phyloP scores from a whole-genome alignment of 768 basidiomycete genomes.

The Multifurca ochricompacta region DNA sequence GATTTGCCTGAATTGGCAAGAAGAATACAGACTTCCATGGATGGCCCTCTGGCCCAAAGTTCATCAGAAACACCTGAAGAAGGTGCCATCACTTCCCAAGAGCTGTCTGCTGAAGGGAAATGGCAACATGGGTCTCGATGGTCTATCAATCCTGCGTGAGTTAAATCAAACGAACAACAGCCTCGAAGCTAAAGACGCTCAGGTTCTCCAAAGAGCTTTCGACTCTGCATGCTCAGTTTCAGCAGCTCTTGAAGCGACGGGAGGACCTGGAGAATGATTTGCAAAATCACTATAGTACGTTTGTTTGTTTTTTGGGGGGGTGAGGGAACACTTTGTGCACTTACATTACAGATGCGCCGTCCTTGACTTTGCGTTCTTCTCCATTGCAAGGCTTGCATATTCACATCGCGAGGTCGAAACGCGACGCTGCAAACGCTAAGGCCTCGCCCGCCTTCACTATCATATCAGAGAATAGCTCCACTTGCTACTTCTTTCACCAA shows the following conservation, averaged over 20 bases:
- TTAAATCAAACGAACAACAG: background rate
- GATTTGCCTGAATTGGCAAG: constrained; percentile 45
- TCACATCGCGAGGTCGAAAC: constrained; percentile 58
- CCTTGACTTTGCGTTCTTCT: constrained; percentile 63
- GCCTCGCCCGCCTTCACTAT: constrained; percentile 43
- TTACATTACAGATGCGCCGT: constrained; percentile 48
- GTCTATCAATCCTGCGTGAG: constrained; percentile 62
- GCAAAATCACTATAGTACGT: constrained; percentile 47
- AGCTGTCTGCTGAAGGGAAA: constrained; percentile 20
- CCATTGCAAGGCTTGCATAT: constrained; percentile 68
- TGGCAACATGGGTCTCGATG: constrained; percentile 36
- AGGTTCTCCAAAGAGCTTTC: constrained; percentile 56
- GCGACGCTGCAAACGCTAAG: constrained; percentile 46
- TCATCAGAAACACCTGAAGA: constrained; percentile 22
- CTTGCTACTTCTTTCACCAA: constrained; percentile 60
- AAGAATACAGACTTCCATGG: constrained; percentile 42
- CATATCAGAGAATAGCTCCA: constrained; percentile 57
- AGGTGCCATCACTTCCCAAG: constrained; percentile 16
- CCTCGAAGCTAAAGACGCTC: background rate
- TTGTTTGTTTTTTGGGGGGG: background rate
- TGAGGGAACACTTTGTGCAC: background rate
- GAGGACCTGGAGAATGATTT: constrained; percentile 48
- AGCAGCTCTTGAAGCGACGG: constrained; percentile 37
- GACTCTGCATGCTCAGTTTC: constrained; percentile 41
- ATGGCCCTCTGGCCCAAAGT: constrained; percentile 16